phyloP scores from a whole-genome alignment of 805 yeast genomes.

The Diddensiella transvaalensis region DNA sequence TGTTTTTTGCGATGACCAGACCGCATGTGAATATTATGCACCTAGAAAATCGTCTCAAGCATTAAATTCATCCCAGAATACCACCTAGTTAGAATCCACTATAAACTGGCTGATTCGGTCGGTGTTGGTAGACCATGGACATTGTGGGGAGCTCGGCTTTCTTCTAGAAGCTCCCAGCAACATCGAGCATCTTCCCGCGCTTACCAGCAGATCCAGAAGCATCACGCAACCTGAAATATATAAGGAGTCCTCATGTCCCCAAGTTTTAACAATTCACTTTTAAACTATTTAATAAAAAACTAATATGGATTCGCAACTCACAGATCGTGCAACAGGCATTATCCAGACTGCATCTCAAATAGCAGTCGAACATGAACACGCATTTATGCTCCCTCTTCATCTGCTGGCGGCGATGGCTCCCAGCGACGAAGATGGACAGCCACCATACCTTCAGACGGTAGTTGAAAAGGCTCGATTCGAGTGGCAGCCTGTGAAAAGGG shows the following conservation, averaged over 20 bases:
- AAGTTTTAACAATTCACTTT: neutral
- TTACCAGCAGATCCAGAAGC: neutral
- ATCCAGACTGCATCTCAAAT: slow-evolving; percentile 75
- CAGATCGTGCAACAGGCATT: slow-evolving; percentile 87
- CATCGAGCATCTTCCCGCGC: neutral
- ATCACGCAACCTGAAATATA: neutral
- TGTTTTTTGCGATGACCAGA: no score
- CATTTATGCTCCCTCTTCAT: slow-evolving; percentile 85
- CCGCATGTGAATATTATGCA: no score
- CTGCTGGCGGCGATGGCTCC: slow-evolving; percentile 85
- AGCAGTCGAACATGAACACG: slow-evolving; percentile 80
- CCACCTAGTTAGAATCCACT: no score
- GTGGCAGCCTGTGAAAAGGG: slow-evolving; percentile 73
- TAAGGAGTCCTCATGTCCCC: no score
- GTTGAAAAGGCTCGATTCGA: slow-evolving; percentile 85
- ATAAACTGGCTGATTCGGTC: no score
- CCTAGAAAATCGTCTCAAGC: no score
- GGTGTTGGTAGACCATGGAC: no score
- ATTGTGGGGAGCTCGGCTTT: neutral
- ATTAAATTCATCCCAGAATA: no score
- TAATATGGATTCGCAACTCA: slow-evolving; percentile 51
- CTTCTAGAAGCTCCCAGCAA: slow-evolving; percentile 2
- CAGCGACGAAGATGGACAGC: slow-evolving; percentile 51
- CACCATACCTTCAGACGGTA: slow-evolving; percentile 72
- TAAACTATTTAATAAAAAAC: neutral